Conservation (phyloP, 192 early-diverging fungal genomes). For the Diversispora epigaea region DNA sequence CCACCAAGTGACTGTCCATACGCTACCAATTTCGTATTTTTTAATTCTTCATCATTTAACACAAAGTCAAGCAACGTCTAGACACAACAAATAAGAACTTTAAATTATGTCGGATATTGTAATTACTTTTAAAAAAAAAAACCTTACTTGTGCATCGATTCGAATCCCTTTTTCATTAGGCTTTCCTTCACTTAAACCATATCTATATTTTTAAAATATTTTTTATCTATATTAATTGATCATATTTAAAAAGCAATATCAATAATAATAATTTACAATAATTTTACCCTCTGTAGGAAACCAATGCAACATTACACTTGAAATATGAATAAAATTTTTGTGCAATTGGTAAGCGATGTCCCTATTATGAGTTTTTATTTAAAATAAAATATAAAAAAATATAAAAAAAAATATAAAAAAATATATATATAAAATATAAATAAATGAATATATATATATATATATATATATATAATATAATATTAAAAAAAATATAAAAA, state of each 20-base stretch:
- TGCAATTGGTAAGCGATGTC: slow-evolving; percentile 93
- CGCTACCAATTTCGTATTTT: slow-evolving; percentile 76
- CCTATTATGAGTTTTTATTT: slow-evolving; percentile 46
- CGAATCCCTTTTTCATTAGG: slow-evolving; percentile 85
- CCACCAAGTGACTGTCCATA: slow-evolving; percentile 98
- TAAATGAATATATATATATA: too few species aligned
- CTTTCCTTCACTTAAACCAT: slow-evolving; percentile 84
- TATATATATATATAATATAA: slow-evolving; percentile 2
- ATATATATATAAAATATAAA: background rate
- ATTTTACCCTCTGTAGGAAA: slow-evolving; percentile 92
- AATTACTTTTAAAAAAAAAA: background rate
- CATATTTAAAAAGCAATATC: background rate
- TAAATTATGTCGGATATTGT: background rate
- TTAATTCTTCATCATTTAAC: slow-evolving; percentile 66
- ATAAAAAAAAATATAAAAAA: background rate
- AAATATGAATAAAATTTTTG: slow-evolving; percentile 63
- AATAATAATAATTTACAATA: background rate
- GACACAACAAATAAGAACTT: slow-evolving; percentile 6
- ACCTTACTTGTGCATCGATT: slow-evolving; percentile 78
- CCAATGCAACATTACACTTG: slow-evolving; percentile 89
- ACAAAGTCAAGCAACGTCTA: slow-evolving; percentile 85
- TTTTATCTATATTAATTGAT: background rate
- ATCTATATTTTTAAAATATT: slow-evolving; percentile 45
- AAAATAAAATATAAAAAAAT: background rate
- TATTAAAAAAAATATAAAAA: too few species aligned